phyloP scores from a whole-genome alignment of 2,329 filamentous ascomycete genomes.

The Didymella pomorum region DNA sequence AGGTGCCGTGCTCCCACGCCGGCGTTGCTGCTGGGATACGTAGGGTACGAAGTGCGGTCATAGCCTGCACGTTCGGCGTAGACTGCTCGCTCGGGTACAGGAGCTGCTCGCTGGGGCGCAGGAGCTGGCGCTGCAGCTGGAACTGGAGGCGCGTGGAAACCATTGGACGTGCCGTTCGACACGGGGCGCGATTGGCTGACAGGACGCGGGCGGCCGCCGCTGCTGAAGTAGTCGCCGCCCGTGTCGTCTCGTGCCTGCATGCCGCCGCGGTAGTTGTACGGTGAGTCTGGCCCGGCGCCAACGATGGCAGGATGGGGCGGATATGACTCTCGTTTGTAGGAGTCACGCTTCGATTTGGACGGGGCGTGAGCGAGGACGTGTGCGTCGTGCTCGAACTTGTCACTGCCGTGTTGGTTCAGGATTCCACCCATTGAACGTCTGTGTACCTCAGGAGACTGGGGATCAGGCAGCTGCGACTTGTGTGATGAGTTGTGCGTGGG shows the following conservation, averaged over 20 bases:
- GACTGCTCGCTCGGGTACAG: conserved; percentile 9
- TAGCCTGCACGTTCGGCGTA: conserved; percentile 29
- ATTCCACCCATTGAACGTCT: conserved; percentile 46
- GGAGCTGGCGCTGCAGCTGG: too few species aligned
- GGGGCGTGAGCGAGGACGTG: conserved; percentile 40
- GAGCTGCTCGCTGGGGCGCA: not conserved
- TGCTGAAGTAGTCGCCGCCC: conserved; percentile 42
- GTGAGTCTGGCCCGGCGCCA: conserved; percentile 44
- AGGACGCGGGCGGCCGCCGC: conserved; percentile 29
- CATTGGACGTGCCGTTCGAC: not conserved
- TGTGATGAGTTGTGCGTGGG: conserved; percentile 47
- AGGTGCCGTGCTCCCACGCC: conserved; percentile 44
- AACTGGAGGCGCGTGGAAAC: conserved; percentile 4
- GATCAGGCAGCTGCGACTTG: conserved; percentile 42
- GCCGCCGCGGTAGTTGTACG: conserved; percentile 39
- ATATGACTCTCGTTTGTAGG: conserved; percentile 42
- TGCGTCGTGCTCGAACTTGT: conserved; percentile 42
- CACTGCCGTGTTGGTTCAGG: conserved; percentile 40
- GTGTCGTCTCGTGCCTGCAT: conserved; percentile 43
- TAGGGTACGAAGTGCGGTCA: conserved; percentile 34
- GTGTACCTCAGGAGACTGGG: conserved; percentile 33
- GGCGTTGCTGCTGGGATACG: conserved; percentile 29
- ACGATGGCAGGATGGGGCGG: conserved; percentile 50
- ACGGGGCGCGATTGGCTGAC: conserved; percentile 6
- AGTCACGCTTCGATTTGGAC: conserved; percentile 20